phyloP scores from a whole-genome alignment of 2,329 filamentous ascomycete species.

The Zalaria obscura region DNA sequence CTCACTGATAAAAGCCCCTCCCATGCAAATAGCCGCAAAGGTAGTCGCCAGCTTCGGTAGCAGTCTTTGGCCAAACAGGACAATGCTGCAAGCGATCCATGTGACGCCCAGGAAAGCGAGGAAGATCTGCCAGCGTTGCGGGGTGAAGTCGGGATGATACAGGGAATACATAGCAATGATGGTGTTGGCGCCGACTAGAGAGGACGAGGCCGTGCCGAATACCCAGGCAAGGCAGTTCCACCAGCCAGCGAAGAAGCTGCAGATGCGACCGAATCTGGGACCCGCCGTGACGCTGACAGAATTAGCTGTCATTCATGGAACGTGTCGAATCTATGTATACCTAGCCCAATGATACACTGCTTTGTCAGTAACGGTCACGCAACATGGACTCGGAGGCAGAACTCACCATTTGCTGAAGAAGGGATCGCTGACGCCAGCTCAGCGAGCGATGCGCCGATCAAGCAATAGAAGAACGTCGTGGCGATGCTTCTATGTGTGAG shows the following conservation, averaged over 20 bases:
- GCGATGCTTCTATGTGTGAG: no score
- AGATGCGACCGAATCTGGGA: slow-evolving; percentile 27
- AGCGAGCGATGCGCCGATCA: slow-evolving; percentile 37
- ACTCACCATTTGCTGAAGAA: slow-evolving; percentile 6
- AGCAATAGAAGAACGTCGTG: slow-evolving; percentile 31
- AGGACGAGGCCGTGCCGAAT: slow-evolving; percentile 29
- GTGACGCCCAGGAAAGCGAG: slow-evolving; percentile 32
- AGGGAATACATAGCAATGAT: slow-evolving; percentile 34
- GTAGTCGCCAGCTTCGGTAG: slow-evolving; percentile 36
- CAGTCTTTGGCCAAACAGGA: slow-evolving; percentile 39
- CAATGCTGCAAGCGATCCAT: slow-evolving; percentile 29
- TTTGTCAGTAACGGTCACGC: slow-evolving; percentile 1
- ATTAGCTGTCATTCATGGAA: no score
- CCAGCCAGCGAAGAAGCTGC: slow-evolving; percentile 32
- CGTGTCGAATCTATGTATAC: no score
- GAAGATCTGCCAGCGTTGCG: slow-evolving; percentile 36
- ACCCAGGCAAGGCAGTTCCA: slow-evolving; percentile 39
- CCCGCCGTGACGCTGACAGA: slow-evolving; percentile 26
- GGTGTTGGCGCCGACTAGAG: slow-evolving; percentile 30
- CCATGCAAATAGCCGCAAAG: slow-evolving; percentile 34
- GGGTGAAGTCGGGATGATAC: slow-evolving; percentile 29
- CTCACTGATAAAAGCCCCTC: slow-evolving; percentile 36
- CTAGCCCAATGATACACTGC: slow-evolving; percentile 40
- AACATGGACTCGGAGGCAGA: no score
- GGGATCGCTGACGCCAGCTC: slow-evolving; percentile 30